Evolutionary conservation across 1,284 basidiomycete genomes (phyloP), one percentile per base, ranked within the genome.

Genomic region (Naganishia liquefaciens): DNA sequence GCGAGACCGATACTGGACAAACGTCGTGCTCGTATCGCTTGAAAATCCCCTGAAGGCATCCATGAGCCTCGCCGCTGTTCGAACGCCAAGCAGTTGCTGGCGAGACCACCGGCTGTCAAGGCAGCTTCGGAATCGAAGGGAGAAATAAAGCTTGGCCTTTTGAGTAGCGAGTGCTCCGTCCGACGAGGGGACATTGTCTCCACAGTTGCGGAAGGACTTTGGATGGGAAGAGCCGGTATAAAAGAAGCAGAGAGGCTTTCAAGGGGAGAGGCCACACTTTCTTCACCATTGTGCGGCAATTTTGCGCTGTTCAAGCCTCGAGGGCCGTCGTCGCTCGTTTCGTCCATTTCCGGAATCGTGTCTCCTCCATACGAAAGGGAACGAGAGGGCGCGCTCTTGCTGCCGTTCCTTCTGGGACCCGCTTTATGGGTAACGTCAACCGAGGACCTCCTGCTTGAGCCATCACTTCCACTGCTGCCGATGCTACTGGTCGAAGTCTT

Each of bases 1-100:
- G 71, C 68, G 21, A 60, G 44, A 49, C 57, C 57, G 66, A 73
- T 73, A 11, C 71, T 73, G 2, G 75, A 76, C 19, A 70, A 54
- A 15, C 76, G 68, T 37, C 74, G 67, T 37, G 54, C 66, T 19
- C 74, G 67, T 10, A 62, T 55, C 17, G 64, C 62, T 19, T 62
- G 43, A 5, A 60, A 23, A 23, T 70, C 68, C 21, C 60, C 55
- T 2, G 52, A 44, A 27, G 74, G 74, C 50, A 72, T 53, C 75
- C 75, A 76, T 5, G 73, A 73, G 13, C 71, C 70, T 30, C 72
- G 61, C 25, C 74, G 57, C 17, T 23, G 30, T 25, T 40, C 30
- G 33, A 39, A 66, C 27, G 64, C 62, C 5, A 68, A 63, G 19
- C 68, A 21, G 17, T 27, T 62, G 67, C 6, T 65, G 50, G 11